Evolutionary conservation across 1,284 basidiomycete species (phyloP).

Genomic region (Cystobasidium pallidum): DNA sequence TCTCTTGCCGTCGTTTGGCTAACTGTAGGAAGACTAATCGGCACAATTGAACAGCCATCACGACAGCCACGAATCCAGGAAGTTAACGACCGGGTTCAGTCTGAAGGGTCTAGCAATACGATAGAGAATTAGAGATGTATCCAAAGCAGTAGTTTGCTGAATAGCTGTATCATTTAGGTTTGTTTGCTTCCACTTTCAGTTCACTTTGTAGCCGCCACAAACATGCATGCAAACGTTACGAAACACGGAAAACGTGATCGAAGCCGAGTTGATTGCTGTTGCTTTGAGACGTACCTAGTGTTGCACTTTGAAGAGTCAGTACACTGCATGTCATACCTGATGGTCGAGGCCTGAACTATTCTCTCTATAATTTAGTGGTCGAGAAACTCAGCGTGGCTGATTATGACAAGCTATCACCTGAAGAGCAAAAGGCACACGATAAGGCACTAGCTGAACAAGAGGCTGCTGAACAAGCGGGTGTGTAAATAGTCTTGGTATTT

Average conservation of each 20-base stretch:
- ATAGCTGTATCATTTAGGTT: neutral
- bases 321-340: neutral
- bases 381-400: conserved; percentile 44
- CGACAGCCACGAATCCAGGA: neutral
- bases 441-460: conserved; percentile 38
- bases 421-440: conserved; percentile 43
- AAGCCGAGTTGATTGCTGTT: too few relatives aligned
- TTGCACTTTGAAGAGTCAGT: neutral
- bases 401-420: conserved; percentile 38
- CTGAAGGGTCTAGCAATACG: neutral
- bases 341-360: neutral
- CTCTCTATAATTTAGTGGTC: conserved; percentile 33
- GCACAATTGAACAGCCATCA: neutral
- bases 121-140: neutral
- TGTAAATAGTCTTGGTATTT: neutral
- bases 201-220: neutral
- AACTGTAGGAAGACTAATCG: conserved; percentile 23
- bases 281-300: too few relatives aligned
- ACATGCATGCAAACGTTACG: neutral
- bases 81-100: neutral
- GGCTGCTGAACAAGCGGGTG: conserved; percentile 59
- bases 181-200: neutral
- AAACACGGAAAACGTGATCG: conserved; percentile 12
- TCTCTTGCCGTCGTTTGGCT: conserved; percentile 17
- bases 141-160: neutral